These are phyloP conservation scores for Cryptococcus floricola DNA, from an alignment of 1,284 basidiomycete species.

Conservation along the genomic window DNA sequence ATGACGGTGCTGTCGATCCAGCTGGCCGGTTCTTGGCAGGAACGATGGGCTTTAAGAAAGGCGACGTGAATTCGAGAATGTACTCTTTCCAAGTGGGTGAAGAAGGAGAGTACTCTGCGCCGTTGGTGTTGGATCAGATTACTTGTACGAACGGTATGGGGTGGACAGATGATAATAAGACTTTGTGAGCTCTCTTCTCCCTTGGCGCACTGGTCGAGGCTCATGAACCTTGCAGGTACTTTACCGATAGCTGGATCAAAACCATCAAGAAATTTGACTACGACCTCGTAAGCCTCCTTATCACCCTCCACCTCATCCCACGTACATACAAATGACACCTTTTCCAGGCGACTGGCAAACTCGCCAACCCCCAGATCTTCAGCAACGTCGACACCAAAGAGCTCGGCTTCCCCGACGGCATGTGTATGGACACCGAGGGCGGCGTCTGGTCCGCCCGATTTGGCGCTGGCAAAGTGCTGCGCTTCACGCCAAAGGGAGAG, in stretches of 20 bases:
- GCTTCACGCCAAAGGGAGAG: conserved; percentile 13
- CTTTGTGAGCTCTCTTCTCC: conserved; percentile 10
- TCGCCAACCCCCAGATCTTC: conserved; percentile 15
- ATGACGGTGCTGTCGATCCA: conserved; percentile 24
- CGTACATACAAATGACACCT: neutral
- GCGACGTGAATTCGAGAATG: conserved; percentile 9
- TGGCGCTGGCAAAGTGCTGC: conserved; percentile 18
- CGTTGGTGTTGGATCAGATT: conserved; percentile 13
- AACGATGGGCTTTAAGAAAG: conserved; percentile 16
- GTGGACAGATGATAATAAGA: conserved; percentile 17
- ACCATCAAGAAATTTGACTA: conserved; percentile 24
- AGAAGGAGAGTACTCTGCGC: neutral
- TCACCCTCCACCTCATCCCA: neutral
- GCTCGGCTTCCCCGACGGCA: conserved; percentile 21
- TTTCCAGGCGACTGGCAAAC: conserved; percentile 7
- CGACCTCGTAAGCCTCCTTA: conserved; percentile 9
- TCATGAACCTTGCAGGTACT: conserved; percentile 14
- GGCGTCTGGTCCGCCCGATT: conserved; percentile 25
- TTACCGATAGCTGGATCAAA: conserved; percentile 21
- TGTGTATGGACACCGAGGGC: conserved; percentile 19
- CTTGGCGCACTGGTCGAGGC: neutral
- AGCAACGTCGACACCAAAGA: conserved; percentile 8
- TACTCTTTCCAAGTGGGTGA: conserved; percentile 2
- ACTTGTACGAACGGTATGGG: conserved; percentile 28
- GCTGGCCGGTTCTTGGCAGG: conserved; percentile 23